These are phyloP conservation scores for Amylocystis lapponica DNA, from an alignment of 768 basidiomycete genomes.

Conservation along the genomic window DNA sequence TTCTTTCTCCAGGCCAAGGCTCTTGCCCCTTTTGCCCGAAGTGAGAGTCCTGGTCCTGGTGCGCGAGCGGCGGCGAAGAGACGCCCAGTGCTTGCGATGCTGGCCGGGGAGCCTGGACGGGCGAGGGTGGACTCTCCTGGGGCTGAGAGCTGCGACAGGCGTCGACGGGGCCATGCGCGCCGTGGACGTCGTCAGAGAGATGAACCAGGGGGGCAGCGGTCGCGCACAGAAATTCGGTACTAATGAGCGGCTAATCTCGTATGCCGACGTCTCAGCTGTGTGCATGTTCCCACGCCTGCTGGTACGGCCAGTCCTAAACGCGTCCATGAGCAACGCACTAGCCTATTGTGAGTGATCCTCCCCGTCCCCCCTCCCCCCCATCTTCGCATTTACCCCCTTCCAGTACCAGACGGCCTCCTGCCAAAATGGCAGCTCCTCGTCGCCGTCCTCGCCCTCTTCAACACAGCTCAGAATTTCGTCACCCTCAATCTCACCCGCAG, in stretches of 20 bases:
- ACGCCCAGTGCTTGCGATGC: conserved; percentile 20
- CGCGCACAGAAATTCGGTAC: neutral
- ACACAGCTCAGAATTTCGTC: conserved; percentile 76
- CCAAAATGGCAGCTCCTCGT: conserved; percentile 88
- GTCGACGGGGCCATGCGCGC: conserved; percentile 25
- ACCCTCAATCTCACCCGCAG: conserved; percentile 73
- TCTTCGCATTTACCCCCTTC: too few relatives aligned
- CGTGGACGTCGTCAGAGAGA: conserved; percentile 25
- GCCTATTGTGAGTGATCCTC: neutral
- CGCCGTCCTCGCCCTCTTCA: conserved; percentile 74
- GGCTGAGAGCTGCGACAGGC: conserved; percentile 13
- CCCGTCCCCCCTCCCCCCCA: neutral
- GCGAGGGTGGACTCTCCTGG: conserved; percentile 11
- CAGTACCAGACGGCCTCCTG: conserved; percentile 65
- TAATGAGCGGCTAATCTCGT: neutral
- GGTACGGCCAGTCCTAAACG: too few relatives aligned
- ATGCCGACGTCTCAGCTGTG: too few relatives aligned
- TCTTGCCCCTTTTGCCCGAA: conserved; percentile 18
- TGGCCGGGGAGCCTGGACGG: conserved; percentile 26
- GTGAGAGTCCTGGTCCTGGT: conserved; percentile 24
- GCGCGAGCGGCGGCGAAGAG: conserved; percentile 26
- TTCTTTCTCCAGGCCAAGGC: conserved; percentile 12
- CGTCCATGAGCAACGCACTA: too few relatives aligned
- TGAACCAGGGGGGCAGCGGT: conserved; percentile 1
- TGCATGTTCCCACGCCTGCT: too few relatives aligned